These are phyloP conservation scores for Juglanconis juglandina DNA, from an alignment of 2,329 filamentous ascomycete species.

Conservation along the genomic window DNA sequence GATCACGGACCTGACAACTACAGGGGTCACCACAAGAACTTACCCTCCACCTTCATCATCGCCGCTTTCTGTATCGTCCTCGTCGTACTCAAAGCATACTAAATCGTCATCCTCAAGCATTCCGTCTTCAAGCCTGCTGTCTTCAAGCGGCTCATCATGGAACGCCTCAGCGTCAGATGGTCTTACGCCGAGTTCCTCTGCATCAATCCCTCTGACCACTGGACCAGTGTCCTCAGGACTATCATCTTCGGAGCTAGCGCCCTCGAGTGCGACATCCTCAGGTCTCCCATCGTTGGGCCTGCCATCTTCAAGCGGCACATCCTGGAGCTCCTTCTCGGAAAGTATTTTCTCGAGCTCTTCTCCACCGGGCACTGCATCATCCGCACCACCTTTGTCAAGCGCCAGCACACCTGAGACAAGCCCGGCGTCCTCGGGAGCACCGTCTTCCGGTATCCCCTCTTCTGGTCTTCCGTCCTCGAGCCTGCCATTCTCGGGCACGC, in stretches of 20 bases:
- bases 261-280: background rate
- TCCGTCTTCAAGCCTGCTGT: background rate
- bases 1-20: slow-evolving; percentile 13
- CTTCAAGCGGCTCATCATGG: background rate
- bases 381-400: background rate
- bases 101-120: background rate
- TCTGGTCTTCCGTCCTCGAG: background rate
- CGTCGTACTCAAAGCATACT: background rate
- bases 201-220: too few relatives aligned
- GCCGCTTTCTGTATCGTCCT: background rate
- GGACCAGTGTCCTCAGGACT: too few relatives aligned
- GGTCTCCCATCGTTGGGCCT: background rate
- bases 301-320: background rate
- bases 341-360: too few relatives aligned
- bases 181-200: too few relatives aligned
- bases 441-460: background rate
- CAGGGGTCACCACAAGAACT: slow-evolving; percentile 8
- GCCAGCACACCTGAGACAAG: background rate
- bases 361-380: too few relatives aligned
- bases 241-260: too few relatives aligned
- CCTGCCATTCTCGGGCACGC: background rate
- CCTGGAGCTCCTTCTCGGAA: background rate
- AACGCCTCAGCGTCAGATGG: background rate
- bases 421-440: background rate
- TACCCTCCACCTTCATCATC: slow-evolving; percentile 1